Evolutionary conservation across 257 asterid species (phyloP), one percentile per base, ranked within the genome.

Genomic region (Parsonsia alboflavescens): DNA sequence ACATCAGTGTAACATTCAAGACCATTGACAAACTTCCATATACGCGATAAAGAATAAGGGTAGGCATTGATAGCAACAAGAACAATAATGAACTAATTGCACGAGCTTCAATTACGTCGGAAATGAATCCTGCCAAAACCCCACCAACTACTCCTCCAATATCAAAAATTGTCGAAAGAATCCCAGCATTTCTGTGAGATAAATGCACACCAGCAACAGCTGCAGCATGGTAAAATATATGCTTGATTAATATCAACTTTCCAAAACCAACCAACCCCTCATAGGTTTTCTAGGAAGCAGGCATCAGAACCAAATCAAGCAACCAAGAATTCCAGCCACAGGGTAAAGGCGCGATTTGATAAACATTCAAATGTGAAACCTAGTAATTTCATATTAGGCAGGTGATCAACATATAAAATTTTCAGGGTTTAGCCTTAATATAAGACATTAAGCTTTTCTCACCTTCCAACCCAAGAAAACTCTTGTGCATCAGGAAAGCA

Each of bases 121-220:
- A 95, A 42, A 93, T 62, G 30, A 80, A 82, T 46, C 98, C 99
- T 1, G 99, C 98, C 68, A 84, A 79, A 77, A 95, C 87, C 39
- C 97, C 98, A n/a, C 99, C 98, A 46, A 87, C 28, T 24, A 89
- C 96, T 45, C 99, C 97, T 76, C 99, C 99, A 33, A 90, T 80
- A 84, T 95, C 98, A 66, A 95, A 95, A 77, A 90, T 73, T 67
- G 93, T 86, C 1, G 99, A 95, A 76, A 92, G 92, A 68, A 90
- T 87, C 56, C 99, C 99, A 50, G 99, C 97, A 17, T 83, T 86
- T 83, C 81, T 78, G 70, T 92, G 92, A 54, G 98, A 90, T 49
- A 92, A 76, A 79, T 89, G 87, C 73, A 80, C 89, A 45, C 97
- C 99, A 5, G 93, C 96, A 85, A 95, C 87, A 70, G 91, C 98